Percentiles rank a stretch among this genome's conserved stretches.
phyloP scores from a whole-genome alignment of 2,329 filamentous ascomycete genomes.

The Ophiocordyceps camponoti-floridani region DNA sequence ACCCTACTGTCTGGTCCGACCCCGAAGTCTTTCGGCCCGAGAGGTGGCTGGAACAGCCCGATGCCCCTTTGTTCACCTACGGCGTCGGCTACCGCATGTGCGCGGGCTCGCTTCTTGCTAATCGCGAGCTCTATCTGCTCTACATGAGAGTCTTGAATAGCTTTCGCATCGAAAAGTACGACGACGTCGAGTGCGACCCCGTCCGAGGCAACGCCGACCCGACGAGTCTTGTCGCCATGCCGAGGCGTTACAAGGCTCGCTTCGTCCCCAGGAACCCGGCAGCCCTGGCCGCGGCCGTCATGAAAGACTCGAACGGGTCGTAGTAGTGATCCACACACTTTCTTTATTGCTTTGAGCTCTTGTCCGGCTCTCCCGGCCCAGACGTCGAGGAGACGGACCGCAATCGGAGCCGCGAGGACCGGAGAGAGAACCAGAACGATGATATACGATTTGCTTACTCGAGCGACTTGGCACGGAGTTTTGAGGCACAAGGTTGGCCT shows the following conservation, averaged over 20 bases:
- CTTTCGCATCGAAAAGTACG: constrained; percentile 37
- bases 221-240: constrained; percentile 43
- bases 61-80: constrained; percentile 47
- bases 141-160: constrained; percentile 44
- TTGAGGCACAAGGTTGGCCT: background rate
- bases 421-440: no score
- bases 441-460: background rate
- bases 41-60: constrained; percentile 22
- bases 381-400: no score
- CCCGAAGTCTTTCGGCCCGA: constrained; percentile 7
- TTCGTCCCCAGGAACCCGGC: constrained; percentile 32
- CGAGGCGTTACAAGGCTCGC: constrained; percentile 34
- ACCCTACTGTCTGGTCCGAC: constrained; percentile 12
- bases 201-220: constrained; percentile 41
- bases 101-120: constrained; percentile 22
- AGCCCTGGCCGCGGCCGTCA: background rate
- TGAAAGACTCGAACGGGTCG: background rate
- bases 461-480: background rate
- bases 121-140: constrained; percentile 42
- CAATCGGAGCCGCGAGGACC: no score
- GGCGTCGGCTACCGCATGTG: constrained; percentile 53
- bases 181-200: constrained; percentile 39
- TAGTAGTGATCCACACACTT: background rate
- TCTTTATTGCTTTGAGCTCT: background rate
- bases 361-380: background rate